Conservation (phyloP, 2,329 filamentous ascomycete genomes). For the Onygena corvina region DNA sequence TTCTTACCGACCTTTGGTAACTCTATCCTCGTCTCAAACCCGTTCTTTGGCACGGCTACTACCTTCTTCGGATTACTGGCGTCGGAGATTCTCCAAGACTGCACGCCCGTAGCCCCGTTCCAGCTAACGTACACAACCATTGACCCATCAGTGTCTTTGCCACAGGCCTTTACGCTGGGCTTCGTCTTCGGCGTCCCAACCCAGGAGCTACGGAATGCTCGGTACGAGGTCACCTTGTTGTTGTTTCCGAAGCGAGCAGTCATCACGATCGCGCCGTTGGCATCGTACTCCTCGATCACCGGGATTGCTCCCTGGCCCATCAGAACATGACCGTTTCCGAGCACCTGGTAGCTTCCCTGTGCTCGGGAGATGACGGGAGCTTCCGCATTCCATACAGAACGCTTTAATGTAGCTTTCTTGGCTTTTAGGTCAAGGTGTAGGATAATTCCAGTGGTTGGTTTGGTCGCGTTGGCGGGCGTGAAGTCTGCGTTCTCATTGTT, state of each 20-base stretch:
- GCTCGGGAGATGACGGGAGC: not conserved
- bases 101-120: slow-evolving; percentile 13
- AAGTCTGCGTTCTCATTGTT: slow-evolving; percentile 11
- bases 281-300: slow-evolving; percentile 13
- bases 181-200: slow-evolving; percentile 10
- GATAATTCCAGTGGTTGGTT: slow-evolving; percentile 11
- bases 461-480: slow-evolving; percentile 1
- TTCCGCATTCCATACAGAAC: slow-evolving; percentile 6
- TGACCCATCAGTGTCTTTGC: not conserved
- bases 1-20: not conserved
- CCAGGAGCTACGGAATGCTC: slow-evolving; percentile 7
- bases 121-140: slow-evolving; percentile 13
- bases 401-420: slow-evolving; percentile 7
- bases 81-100: slow-evolving; percentile 9
- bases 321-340: slow-evolving; percentile 9
- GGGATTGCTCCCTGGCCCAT: slow-evolving; percentile 11
- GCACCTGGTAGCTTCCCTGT: slow-evolving; percentile 12
- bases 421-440: slow-evolving; percentile 10
- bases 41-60: slow-evolving; percentile 3
- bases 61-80: not conserved
- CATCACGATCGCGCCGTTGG: slow-evolving; percentile 11
- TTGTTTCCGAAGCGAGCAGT: slow-evolving; percentile 6
- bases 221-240: slow-evolving; percentile 2
- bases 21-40: slow-evolving; percentile 9
- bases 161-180: slow-evolving; percentile 9